These are phyloP conservation scores for Kazachstania psychrophila DNA, from an alignment of 805 yeast genomes.

Conservation along the genomic window DNA sequence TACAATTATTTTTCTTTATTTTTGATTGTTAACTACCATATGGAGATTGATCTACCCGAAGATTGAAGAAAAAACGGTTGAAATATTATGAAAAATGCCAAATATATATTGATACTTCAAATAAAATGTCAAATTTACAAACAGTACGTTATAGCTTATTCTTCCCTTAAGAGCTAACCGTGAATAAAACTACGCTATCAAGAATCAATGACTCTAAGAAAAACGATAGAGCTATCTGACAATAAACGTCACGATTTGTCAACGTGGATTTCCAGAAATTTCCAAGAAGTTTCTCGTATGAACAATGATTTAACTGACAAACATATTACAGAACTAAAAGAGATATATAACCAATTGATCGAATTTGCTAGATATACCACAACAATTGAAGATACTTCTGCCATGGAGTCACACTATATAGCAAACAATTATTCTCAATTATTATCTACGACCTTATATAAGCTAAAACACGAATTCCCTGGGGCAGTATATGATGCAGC, in stretches of 20 bases:
- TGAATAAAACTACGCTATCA: too few relatives aligned
- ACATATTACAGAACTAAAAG: neutral
- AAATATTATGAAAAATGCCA: too few relatives aligned
- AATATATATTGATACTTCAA: too few relatives aligned
- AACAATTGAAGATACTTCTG: slow-evolving; percentile 7
- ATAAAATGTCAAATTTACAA: too few relatives aligned
- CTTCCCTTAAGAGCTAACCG: too few relatives aligned
- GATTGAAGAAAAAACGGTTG: too few relatives aligned
- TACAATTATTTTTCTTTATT: too few relatives aligned
- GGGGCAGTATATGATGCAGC: slow-evolving; percentile 25
- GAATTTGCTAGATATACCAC: slow-evolving; percentile 9
- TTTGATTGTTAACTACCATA: too few relatives aligned
- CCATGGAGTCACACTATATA: slow-evolving; percentile 18
- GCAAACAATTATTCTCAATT: slow-evolving; percentile 18
- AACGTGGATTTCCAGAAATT: slow-evolving; percentile 16
- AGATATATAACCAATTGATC: slow-evolving; percentile 9
- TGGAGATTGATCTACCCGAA: too few relatives aligned
- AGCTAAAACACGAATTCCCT: slow-evolving; percentile 10
- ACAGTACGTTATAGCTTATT: too few relatives aligned
- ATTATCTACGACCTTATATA: slow-evolving; percentile 10
- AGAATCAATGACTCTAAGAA: slow-evolving; percentile 2
- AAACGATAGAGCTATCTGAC: slow-evolving; percentile 5
- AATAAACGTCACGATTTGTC: slow-evolving; percentile 19
- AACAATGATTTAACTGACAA: neutral
- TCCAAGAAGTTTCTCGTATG: slow-evolving; percentile 7